phyloP scores from a whole-genome alignment of 2,329 filamentous ascomycete species.

The Aspergillus brunneoviolaceus region DNA sequence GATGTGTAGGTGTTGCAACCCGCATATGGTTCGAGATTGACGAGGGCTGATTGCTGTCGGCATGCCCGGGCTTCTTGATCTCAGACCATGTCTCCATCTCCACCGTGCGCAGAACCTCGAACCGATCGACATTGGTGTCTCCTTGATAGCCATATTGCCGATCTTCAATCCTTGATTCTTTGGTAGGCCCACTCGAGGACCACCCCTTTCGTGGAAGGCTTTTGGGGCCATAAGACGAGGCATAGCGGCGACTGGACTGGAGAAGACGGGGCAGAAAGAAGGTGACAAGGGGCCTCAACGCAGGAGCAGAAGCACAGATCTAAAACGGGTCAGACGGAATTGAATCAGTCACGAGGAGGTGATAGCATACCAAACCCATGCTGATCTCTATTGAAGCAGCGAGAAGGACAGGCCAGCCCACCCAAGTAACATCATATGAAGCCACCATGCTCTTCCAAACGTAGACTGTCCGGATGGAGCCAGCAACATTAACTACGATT shows the following conservation, averaged over 20 bases:
- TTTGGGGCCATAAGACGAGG: slow-evolving; percentile 19
- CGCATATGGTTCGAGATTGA: slow-evolving; percentile 19
- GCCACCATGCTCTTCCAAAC: slow-evolving; percentile 34
- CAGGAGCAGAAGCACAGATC: slow-evolving; percentile 40
- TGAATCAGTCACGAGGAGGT: background rate
- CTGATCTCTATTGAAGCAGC: slow-evolving; percentile 36
- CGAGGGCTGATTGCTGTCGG: slow-evolving; percentile 16
- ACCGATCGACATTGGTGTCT: slow-evolving; percentile 19
- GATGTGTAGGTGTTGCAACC: slow-evolving; percentile 13
- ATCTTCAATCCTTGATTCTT: slow-evolving; percentile 7
- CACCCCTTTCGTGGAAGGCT: slow-evolving; percentile 23
- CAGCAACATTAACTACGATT: slow-evolving; percentile 36
- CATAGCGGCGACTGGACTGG: slow-evolving; percentile 25
- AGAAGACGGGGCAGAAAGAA: slow-evolving; percentile 35
- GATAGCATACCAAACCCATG: slow-evolving; percentile 33
- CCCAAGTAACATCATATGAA: slow-evolving; percentile 36
- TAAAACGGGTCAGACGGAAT: slow-evolving; percentile 14
- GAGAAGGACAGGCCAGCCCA: slow-evolving; percentile 34
- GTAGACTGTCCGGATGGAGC: slow-evolving; percentile 35
- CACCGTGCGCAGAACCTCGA: slow-evolving; percentile 36
- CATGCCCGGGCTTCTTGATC: slow-evolving; percentile 17
- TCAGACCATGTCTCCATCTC: slow-evolving; percentile 38
- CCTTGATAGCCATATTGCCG: slow-evolving; percentile 19
- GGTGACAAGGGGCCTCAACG: slow-evolving; percentile 35
- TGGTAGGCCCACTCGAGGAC: slow-evolving; percentile 25